Evolutionary conservation across 345 rosid genomes (phyloP), one percentile per base, ranked within the genome.

Genomic region (Salix arbutifolia): DNA sequence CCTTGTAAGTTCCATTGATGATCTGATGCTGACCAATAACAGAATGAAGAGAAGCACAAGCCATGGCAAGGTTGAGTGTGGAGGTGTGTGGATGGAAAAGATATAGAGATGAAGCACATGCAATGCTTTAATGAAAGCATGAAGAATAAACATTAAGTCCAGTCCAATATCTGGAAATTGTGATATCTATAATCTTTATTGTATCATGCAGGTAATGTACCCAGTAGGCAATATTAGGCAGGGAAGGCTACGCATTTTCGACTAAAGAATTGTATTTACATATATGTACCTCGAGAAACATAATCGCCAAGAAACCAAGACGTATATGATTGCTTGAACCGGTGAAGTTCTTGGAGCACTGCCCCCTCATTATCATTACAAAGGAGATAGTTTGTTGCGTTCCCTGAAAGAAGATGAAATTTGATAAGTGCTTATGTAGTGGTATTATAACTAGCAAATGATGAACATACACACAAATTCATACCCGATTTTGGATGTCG

Each of bases 281-380:
- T 9, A 9, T n/a, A 72, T 14, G 2, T 82, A 91, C 99, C 99
- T 89, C 89, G 81, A 75, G 84, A 89, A 70, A 91, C 83, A 79
- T 91, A 93, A 81, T 91, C 90, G 71, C 99, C 97, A 13, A 93
- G 71, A 82, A 95, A 91, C 99, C 99, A 95, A 76, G 99, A 95
- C 68, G 92, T 88, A 82, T 89, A 86, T 6, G 90, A 78, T 81
- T 88, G 94, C 88, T 95, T 95, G 76, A 91, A 91, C 93, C 94
- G 89, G 50, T 95, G 90, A 79, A 95, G 83, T 77, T 95, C 99
- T 38, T 88, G 97, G 71, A 93, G 91, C 79, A 83, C 72, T 48
- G 50, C 4, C 13, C 50, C 50, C 50, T 44, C 50, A 13, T 44
- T 44, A 13, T 80, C 91, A 69, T 88, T 73, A n/a, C 17, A 65